Evolutionary conservation across 495 filamentous ascomycete species (phyloP), one percentile per base, ranked within the genome.

Genomic region (Achaetomiella virescens): DNA sequence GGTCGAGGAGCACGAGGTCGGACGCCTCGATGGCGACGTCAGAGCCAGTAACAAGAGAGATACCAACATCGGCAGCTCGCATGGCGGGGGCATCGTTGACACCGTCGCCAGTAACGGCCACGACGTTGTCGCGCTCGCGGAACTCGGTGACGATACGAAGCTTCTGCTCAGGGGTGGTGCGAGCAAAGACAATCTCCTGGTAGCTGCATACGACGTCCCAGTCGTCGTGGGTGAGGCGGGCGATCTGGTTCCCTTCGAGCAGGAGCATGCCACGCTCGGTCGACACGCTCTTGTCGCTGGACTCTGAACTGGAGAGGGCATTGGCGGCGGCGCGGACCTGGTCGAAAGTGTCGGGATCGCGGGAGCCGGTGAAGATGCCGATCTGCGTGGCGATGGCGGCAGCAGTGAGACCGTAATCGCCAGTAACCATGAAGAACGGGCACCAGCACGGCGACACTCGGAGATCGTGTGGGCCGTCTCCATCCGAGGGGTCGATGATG

Each of bases 11-110:
- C 14, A 95, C 83, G 67, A 95, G 83, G 58, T 89, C 86, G 0
- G 88, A 85, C 3, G 89, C 89, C 62, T 91, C 88, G 64, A 89
- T 91, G n/a, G 90, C 86, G 20, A 92, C 89, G 67, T 95, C 90
- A 27, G 83, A 86, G 1, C 89, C 89, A 15, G 79, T 75, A 48
- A 84, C 75, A 31, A 93, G 90, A 7, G 89, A 88, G 65, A 95
- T 91, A 60, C 89, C 89, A 35, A 93, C 81, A 68, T 95, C 89
- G 17, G 90, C 87, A 27, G 82, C 79, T 66, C 89, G 89, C 21
- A 95, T 73, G 1, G 87, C 88, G 1, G 89, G 88, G 4, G 87
- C 84, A 68, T 93, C 90, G 65, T 95, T 95, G 52, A 93, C 89
- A 55, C 90, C 89, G 55, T 93, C 89, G 65, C 90, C 89, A n/a